Conservation (phyloP, 768 basidiomycete genomes). For the Piloderma croceum region DNA sequence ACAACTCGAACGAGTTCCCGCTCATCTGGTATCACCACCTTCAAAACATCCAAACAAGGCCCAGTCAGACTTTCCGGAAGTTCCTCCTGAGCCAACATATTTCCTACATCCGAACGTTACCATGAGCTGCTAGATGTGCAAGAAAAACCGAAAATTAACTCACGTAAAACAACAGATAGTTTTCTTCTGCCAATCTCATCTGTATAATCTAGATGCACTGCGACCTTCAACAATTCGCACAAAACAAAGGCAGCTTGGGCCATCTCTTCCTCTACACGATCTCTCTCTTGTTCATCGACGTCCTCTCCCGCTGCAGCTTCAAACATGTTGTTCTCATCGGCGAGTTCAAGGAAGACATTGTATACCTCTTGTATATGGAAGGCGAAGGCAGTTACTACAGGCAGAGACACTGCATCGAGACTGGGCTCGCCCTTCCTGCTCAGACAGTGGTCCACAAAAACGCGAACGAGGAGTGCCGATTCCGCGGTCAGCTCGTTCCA, state of each 20-base stretch:
- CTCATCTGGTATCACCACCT: slow-evolving; percentile 65
- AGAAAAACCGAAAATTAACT: slow-evolving; percentile 36
- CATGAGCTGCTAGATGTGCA: too few species aligned
- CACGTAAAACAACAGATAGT: slow-evolving; percentile 81
- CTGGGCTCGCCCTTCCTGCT: slow-evolving; percentile 53
- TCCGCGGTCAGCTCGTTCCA: slow-evolving; percentile 71
- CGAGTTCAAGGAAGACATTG: slow-evolving; percentile 51
- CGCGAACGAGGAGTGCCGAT: slow-evolving; percentile 73
- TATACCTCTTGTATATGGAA: slow-evolving; percentile 67
- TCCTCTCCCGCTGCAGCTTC: slow-evolving; percentile 15
- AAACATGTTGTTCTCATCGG: slow-evolving; percentile 4
- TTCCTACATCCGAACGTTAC: too few species aligned
- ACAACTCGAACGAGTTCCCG: slow-evolving; percentile 82
- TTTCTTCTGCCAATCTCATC: slow-evolving; percentile 88
- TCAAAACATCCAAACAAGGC: slow-evolving; percentile 77
- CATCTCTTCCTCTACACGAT: slow-evolving; percentile 41
- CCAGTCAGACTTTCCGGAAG: slow-evolving; percentile 69
- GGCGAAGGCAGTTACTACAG: slow-evolving; percentile 80
- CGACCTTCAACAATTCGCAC: slow-evolving; percentile 73
- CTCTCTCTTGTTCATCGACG: slow-evolving; percentile 37
- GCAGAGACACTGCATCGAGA: slow-evolving; percentile 59
- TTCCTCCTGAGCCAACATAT: slow-evolving; percentile 69
- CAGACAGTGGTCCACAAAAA: slow-evolving; percentile 76
- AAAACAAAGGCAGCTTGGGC: slow-evolving; percentile 60
- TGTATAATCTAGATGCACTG: slow-evolving; percentile 78